These are phyloP conservation scores for Marasmius oreades DNA, from an alignment of 1,284 basidiomycete species.

Conservation along the genomic window DNA sequence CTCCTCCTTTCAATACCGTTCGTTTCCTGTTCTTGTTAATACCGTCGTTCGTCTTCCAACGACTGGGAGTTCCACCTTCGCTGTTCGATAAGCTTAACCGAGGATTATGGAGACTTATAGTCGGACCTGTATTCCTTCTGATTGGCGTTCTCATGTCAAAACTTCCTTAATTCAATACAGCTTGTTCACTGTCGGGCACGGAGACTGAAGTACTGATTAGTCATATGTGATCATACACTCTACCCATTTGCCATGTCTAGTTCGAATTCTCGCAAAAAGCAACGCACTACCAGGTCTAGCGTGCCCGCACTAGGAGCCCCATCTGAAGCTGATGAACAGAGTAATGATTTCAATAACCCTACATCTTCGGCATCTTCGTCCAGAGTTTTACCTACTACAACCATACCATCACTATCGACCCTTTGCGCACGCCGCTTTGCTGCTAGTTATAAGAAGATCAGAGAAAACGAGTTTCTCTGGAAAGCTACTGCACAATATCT, in stretches of 20 bases:
- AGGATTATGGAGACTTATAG: conserved; percentile 40
- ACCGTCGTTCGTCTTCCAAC: conserved; percentile 19
- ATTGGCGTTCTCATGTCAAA: conserved; percentile 16
- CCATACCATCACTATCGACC: conserved; percentile 41
- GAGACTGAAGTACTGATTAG: no score
- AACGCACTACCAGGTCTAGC: conserved; percentile 21
- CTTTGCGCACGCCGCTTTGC: conserved; percentile 53
- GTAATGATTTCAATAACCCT: conserved; percentile 29
- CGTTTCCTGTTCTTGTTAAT: conserved; percentile 24
- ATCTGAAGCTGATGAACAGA: conserved; percentile 37
- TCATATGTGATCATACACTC: not conserved
- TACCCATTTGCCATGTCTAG: conserved; percentile 1
- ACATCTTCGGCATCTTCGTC: conserved; percentile 51
- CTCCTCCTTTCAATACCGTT: conserved; percentile 48
- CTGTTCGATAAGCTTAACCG: conserved; percentile 23
- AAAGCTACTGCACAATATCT: conserved; percentile 35
- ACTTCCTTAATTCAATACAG: not conserved
- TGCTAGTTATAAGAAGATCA: conserved; percentile 38
- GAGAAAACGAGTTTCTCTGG: conserved; percentile 37
- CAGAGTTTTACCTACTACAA: conserved; percentile 30
- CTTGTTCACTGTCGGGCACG: no score
- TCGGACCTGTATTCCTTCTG: conserved; percentile 36
- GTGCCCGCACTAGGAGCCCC: conserved; percentile 34
- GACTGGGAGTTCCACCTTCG: conserved; percentile 18
- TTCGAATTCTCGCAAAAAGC: conserved; percentile 25